A percentile compares a stretch with the other conserved stretches of the same genome.
phyloP scores from a whole-genome alignment of 1,284 basidiomycete species.

The Heimioporus punctisporus region DNA sequence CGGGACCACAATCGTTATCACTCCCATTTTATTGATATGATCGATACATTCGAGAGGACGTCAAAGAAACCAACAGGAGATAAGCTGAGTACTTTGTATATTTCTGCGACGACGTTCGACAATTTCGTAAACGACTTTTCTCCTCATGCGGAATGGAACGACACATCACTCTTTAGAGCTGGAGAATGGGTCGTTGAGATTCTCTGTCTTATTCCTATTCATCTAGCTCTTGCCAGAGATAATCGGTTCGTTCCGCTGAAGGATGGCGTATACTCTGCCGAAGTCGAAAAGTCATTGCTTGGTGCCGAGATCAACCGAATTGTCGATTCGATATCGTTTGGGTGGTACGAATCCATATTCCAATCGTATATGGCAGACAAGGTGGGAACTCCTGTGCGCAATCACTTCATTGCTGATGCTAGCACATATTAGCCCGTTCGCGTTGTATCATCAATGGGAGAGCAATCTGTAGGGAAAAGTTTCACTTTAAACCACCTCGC shows the following conservation, averaged over 20 bases:
- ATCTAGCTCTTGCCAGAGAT: slow-evolving; percentile 57
- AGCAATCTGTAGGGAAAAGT: slow-evolving; percentile 66
- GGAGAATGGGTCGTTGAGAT: slow-evolving; percentile 68
- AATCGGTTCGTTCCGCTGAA: slow-evolving; percentile 63
- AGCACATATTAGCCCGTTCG: slow-evolving; percentile 48
- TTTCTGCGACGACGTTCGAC: slow-evolving; percentile 30
- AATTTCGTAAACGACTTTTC: slow-evolving; percentile 10
- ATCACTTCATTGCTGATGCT: background rate
- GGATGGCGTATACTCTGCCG: slow-evolving; percentile 52
- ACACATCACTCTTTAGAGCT: slow-evolving; percentile 39
- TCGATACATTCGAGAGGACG: slow-evolving; percentile 45
- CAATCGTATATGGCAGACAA: slow-evolving; percentile 61
- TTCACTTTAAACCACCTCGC: slow-evolving; percentile 60
- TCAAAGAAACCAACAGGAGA: slow-evolving; percentile 54
- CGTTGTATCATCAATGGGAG: slow-evolving; percentile 69
- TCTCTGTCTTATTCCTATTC: slow-evolving; percentile 64
- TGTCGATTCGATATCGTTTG: slow-evolving; percentile 55
- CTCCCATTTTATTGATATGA: slow-evolving; percentile 46
- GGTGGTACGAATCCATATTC: slow-evolving; percentile 69
- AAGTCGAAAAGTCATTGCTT: slow-evolving; percentile 51
- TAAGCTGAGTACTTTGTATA: slow-evolving; percentile 36
- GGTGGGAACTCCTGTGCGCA: slow-evolving; percentile 28
- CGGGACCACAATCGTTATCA: slow-evolving; percentile 35
- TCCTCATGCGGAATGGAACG: slow-evolving; percentile 15
- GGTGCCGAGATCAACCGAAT: slow-evolving; percentile 58